phyloP scores from a whole-genome alignment of 345 rosid genomes.

The Carallia pectinifolia region DNA sequence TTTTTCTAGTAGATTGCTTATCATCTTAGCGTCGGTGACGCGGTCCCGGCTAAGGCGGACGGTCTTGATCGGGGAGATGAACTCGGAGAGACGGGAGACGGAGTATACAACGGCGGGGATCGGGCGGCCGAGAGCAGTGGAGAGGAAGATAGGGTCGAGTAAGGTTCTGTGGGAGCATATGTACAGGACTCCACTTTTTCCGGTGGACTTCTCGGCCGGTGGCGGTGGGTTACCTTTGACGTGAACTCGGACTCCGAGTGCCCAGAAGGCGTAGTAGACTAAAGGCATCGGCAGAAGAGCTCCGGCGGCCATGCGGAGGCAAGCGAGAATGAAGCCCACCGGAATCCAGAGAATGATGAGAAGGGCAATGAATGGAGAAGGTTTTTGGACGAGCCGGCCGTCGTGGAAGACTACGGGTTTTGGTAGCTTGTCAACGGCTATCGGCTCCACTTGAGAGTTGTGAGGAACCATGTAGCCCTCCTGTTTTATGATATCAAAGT shows the following conservation, averaged over 20 bases:
- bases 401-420: conserved; percentile 68
- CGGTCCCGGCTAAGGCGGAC: conserved; percentile 63
- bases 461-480: conserved; percentile 38
- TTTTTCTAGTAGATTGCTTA: conserved; percentile 47
- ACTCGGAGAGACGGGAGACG: conserved; percentile 58
- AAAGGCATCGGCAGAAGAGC: conserved; percentile 57
- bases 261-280: conserved; percentile 51
- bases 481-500: conserved; percentile 16
- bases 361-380: conserved; percentile 55
- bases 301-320: conserved; percentile 52
- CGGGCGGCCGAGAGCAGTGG: conserved; percentile 60
- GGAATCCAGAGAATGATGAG: conserved; percentile 62
- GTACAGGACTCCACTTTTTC: conserved; percentile 57
- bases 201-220: conserved; percentile 40
- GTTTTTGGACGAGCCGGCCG: conserved; percentile 70
- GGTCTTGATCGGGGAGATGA: conserved; percentile 75
- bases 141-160: conserved; percentile 70
- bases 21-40: conserved; percentile 54
- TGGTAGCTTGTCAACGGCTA: conserved; percentile 39
- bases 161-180: conserved; percentile 67
- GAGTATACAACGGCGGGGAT: conserved; percentile 77
- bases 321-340: conserved; percentile 56
- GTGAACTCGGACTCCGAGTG: conserved; percentile 53
- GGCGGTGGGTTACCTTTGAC: conserved; percentile 64
- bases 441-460: conserved; percentile 20